A percentile compares a stretch with the other conserved stretches of the same genome.
Evolutionary conservation across 2,329 filamentous ascomycete species (phyloP).

Genomic region (Neocucurbitaria cava): DNA sequence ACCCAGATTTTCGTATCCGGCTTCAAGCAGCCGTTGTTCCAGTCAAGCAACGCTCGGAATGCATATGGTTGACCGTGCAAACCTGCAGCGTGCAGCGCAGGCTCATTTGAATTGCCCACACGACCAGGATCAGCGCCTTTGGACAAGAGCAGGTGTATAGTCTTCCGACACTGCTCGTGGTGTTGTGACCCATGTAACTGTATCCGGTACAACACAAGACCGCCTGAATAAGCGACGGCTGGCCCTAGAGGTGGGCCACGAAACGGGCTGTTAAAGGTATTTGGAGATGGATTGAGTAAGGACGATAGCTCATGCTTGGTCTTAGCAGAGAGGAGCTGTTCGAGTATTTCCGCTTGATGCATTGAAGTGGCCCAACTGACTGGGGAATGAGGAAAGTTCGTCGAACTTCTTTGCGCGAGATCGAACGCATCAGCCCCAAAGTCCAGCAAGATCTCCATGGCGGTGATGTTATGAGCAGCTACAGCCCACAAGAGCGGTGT

Average conservation of each 20-base stretch:
- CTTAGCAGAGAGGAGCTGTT: not conserved
- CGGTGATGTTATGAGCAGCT: not conserved
- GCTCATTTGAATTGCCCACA: too few species aligned
- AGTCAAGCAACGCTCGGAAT: not conserved
- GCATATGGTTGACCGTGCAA: not conserved
- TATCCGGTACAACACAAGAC: not conserved
- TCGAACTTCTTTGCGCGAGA: not conserved
- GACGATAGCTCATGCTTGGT: not conserved
- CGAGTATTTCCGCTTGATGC: not conserved
- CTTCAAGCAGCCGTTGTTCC: not conserved
- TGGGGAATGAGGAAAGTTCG: not conserved
- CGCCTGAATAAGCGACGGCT: not conserved
- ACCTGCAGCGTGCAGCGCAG: not conserved
- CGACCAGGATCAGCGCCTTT: not conserved
- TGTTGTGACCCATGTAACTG: not conserved
- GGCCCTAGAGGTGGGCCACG: not conserved
- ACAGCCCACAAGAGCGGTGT: slow-evolving; percentile 1
- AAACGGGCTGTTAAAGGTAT: not conserved
- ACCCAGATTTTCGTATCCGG: not conserved
- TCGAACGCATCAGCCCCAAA: not conserved
- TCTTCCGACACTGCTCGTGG: not conserved
- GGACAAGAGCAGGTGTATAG: not conserved
- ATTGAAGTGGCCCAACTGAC: not conserved
- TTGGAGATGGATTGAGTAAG: too few species aligned
- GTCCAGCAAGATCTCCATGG: not conserved